phyloP scores from a whole-genome alignment of 331 rosid species.

The Quercus tomentella region DNA sequence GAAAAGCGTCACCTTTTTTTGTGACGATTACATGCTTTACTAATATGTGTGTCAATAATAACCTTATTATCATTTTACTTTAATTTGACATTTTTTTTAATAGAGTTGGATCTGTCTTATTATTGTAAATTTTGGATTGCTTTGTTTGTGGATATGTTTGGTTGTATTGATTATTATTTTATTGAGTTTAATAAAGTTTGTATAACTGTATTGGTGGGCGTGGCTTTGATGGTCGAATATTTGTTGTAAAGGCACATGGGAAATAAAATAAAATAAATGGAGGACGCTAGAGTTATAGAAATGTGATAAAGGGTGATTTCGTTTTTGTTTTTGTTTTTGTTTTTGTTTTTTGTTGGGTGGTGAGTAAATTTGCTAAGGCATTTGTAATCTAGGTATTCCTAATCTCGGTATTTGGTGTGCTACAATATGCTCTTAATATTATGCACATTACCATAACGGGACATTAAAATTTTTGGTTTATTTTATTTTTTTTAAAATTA shows the following conservation, averaged over 20 bases:
- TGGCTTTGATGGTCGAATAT: not conserved
- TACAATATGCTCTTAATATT: accelerated
- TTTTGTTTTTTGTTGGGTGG: too few relatives aligned
- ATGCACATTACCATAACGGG: too few relatives aligned
- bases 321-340: too few relatives aligned
- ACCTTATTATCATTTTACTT: not conserved
- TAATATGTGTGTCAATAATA: conserved; percentile 31
- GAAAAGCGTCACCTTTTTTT: conserved; percentile 26
- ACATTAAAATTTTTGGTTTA: too few relatives aligned
- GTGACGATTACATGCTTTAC: conserved; percentile 31
- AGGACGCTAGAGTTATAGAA: not conserved
- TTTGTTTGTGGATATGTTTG: not conserved
- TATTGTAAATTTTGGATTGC: too few relatives aligned
- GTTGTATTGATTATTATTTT: not conserved
- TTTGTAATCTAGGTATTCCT: too few relatives aligned
- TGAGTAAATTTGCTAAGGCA: not conserved
- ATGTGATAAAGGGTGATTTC: not conserved
- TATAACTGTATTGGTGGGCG: too few relatives aligned
- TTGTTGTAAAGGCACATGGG: not conserved
- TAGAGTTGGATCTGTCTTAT: too few relatives aligned
- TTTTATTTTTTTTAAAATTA: too few relatives aligned
- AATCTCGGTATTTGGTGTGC: accelerated
- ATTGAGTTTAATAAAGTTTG: not conserved
- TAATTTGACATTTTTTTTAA: not conserved
- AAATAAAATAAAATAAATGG: not conserved